Conservation (phyloP, 768 basidiomycete species). For the Hortiboletus flavorubellus region DNA sequence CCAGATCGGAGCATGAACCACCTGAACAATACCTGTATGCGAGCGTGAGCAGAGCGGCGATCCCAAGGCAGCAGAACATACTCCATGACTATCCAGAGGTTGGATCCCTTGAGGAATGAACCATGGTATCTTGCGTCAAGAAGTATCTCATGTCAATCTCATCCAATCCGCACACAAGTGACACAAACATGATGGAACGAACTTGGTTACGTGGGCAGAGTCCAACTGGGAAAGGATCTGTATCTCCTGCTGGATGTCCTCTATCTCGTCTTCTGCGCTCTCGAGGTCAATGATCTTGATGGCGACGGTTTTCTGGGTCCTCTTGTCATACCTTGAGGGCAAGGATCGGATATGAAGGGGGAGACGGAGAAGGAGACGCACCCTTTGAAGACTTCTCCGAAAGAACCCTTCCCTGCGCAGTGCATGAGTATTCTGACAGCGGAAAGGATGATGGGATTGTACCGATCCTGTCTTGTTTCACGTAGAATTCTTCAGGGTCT, state of each 20-base stretch:
- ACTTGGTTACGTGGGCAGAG: slow-evolving; percentile 96
- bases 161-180: slow-evolving; percentile 27
- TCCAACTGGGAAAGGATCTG: slow-evolving; percentile 96
- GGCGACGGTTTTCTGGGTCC: slow-evolving; percentile 94
- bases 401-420: slow-evolving; percentile 87
- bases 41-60: slow-evolving; percentile 8
- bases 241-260: slow-evolving; percentile 99
- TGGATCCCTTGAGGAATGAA: slow-evolving; percentile 90
- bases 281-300: slow-evolving; percentile 99
- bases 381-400: slow-evolving; percentile 99
- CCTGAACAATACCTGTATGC: slow-evolving; percentile 85
- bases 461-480: slow-evolving; percentile 98
- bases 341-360: slow-evolving; percentile 2
- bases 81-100: slow-evolving; percentile 99
- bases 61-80: slow-evolving; percentile 35
- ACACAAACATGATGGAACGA: slow-evolving; percentile 35
- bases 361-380: slow-evolving; percentile 33
- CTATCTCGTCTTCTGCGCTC: slow-evolving; percentile 98
- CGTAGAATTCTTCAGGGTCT: slow-evolving; percentile 97
- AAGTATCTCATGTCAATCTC: slow-evolving; percentile 31
- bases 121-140: slow-evolving; percentile 77
- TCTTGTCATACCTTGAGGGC: slow-evolving; percentile 79
- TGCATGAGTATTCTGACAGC: slow-evolving; percentile 17
- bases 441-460: slow-evolving; percentile 20
- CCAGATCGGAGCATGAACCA: slow-evolving; percentile 96